Evolutionary conservation across 139 green algal genomes (phyloP).

Genomic region (Penium margaritaceum): DNA sequence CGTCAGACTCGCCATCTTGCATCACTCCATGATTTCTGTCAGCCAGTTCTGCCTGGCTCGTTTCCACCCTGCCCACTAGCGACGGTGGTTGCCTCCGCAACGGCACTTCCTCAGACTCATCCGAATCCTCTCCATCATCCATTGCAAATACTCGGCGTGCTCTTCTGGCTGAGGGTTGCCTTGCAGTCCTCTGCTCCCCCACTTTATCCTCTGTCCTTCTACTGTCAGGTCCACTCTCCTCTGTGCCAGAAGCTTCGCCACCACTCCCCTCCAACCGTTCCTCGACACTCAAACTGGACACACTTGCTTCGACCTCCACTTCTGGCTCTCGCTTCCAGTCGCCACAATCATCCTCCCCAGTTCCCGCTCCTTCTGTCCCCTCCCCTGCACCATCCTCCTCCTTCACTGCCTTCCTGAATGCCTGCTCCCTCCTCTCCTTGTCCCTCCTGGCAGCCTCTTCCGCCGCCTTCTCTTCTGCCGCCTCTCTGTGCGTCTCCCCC

Average conservation of each 20-base stretch:
- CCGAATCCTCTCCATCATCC: too few species aligned
- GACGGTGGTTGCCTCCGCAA: too few species aligned
- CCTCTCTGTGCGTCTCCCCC: conserved; percentile 23
- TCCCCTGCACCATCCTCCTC: not conserved
- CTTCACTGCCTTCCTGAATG: not conserved
- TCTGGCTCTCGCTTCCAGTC: not conserved
- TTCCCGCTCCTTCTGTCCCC: not conserved
- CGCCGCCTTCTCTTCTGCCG: conserved; percentile 24
- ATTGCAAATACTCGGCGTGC: too few species aligned
- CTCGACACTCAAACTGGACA: not conserved
- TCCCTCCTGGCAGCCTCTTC: not conserved
- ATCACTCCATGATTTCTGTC: too few species aligned
- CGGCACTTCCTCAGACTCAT: too few species aligned
- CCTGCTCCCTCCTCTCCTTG: not conserved
- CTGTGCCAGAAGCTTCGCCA: too few species aligned
- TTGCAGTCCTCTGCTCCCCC: not conserved
- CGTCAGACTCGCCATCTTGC: too few species aligned
- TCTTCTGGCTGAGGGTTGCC: too few species aligned
- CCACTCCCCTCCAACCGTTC: not conserved
- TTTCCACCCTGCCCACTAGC: too few species aligned
- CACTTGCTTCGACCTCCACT: not conserved
- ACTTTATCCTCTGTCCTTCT: not conserved
- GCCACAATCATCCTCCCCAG: not conserved
- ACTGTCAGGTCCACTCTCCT: not conserved
- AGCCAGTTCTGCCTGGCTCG: too few species aligned